Evolutionary conservation across 352 stramenopile species (phyloP).

Genomic region (Phytopythium kandeliae): DNA sequence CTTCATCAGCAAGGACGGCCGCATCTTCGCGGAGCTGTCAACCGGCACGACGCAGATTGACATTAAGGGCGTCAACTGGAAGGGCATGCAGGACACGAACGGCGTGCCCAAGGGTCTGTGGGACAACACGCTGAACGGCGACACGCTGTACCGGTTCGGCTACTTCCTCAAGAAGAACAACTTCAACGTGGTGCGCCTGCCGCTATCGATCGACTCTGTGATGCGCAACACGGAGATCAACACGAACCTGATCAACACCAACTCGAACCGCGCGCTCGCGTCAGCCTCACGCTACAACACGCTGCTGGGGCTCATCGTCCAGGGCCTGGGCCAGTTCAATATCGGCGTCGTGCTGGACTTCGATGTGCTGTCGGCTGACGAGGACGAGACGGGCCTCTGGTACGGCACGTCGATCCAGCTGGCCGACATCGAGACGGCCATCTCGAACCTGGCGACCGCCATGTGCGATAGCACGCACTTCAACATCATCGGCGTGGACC

Average conservation of each 20-base stretch:
- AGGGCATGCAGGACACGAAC: slow-evolving; percentile 70
- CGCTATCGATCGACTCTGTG: slow-evolving; percentile 65
- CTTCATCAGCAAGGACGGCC: slow-evolving; percentile 73
- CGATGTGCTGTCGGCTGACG: slow-evolving; percentile 50
- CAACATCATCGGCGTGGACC: slow-evolving; percentile 82
- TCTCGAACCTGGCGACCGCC: slow-evolving; percentile 58
- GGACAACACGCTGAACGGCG: slow-evolving; percentile 75
- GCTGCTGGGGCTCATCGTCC: slow-evolving; percentile 46
- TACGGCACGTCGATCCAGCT: slow-evolving; percentile 72
- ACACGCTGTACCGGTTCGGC: slow-evolving; percentile 69
- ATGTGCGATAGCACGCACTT: slow-evolving; percentile 80
- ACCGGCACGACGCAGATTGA: slow-evolving; percentile 56
- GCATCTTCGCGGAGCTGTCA: slow-evolving; percentile 53
- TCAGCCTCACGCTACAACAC: slow-evolving; percentile 60
- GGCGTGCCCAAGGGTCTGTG: slow-evolving; percentile 72
- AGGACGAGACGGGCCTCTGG: slow-evolving; percentile 53
- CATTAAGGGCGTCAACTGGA: slow-evolving; percentile 86
- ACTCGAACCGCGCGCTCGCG: slow-evolving; percentile 72
- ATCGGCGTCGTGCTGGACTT: slow-evolving; percentile 81
- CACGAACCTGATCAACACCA: slow-evolving; percentile 72
- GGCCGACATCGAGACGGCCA: slow-evolving; percentile 70
- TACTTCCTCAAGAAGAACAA: slow-evolving; percentile 73
- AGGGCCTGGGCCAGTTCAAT: slow-evolving; percentile 70
- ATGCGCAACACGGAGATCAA: slow-evolving; percentile 61
- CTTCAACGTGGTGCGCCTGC: slow-evolving; percentile 77